Percentiles rank a stretch among this genome's conserved stretches.
phyloP scores from a whole-genome alignment of 371 early-diverging fungal genomes.

The Mucor racemosus region DNA sequence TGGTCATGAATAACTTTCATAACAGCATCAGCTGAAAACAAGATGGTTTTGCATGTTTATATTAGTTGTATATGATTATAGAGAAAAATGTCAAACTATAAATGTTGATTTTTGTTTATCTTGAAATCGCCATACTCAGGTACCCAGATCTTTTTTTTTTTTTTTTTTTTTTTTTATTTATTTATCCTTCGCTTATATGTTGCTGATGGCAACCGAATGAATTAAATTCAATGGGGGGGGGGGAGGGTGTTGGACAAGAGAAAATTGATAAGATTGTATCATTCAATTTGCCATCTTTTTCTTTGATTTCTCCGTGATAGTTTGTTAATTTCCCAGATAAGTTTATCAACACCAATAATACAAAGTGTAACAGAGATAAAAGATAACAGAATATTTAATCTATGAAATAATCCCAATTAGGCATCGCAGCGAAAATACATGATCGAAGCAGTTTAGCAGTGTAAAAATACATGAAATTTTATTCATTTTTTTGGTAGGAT shows the following conservation, averaged over 20 bases:
- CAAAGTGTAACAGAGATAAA: neutral
- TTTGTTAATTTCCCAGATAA: neutral
- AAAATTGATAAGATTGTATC: neutral
- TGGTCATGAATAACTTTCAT: neutral
- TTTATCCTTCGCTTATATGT: no score
- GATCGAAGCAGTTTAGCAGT: neutral
- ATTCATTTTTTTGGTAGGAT: neutral
- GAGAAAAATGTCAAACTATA: neutral
- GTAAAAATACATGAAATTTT: conserved; percentile 2
- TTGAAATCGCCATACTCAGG: neutral
- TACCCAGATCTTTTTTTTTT: neutral
- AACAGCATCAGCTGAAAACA: neutral
- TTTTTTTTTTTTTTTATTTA: neutral
- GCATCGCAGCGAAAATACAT: neutral
- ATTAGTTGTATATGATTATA: no score
- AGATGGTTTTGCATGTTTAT: neutral
- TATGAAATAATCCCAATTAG: neutral
- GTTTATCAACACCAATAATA: conserved; percentile 2
- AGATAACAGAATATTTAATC: neutral
- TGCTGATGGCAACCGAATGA: no score
- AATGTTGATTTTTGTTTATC: neutral
- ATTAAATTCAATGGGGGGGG: neutral
- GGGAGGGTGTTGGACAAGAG: neutral
- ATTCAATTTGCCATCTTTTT: neutral
- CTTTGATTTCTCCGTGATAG: neutral